These are phyloP conservation scores for Mallotus japonicus DNA, from an alignment of 441 rosid genomes.

Conservation along the genomic window DNA sequence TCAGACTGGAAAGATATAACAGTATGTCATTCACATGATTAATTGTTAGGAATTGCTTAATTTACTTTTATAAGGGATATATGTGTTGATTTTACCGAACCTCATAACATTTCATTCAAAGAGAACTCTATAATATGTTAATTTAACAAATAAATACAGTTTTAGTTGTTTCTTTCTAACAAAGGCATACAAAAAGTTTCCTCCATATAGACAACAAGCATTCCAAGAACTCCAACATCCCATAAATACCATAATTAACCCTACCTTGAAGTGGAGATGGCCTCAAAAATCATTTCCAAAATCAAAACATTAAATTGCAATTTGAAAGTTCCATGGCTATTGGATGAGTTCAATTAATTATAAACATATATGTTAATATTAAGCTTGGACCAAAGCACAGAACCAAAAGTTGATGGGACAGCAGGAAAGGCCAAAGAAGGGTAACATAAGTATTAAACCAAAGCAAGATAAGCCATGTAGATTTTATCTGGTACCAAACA, in stretches of 20 bases:
- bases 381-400: not conserved
- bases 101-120: no score
- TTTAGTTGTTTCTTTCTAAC: no score
- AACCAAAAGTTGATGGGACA: not conserved
- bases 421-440: not conserved
- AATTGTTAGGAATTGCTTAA: no score
- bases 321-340: not conserved
- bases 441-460: not conserved
- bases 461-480: not conserved
- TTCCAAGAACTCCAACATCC: not conserved
- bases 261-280: not conserved
- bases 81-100: no score
- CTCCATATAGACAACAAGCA: no score
- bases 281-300: not conserved
- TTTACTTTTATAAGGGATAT: no score
- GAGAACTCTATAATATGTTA: no score
- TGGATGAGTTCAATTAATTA: not conserved
- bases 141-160: no score
- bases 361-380: not conserved
- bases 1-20: no score
- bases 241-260: not conserved
- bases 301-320: not conserved
- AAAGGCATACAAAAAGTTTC: no score
- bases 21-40: no score
- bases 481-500: not conserved